Evolutionary conservation across 1,284 basidiomycete species (phyloP).

Genomic region (Ustilago nuda): DNA sequence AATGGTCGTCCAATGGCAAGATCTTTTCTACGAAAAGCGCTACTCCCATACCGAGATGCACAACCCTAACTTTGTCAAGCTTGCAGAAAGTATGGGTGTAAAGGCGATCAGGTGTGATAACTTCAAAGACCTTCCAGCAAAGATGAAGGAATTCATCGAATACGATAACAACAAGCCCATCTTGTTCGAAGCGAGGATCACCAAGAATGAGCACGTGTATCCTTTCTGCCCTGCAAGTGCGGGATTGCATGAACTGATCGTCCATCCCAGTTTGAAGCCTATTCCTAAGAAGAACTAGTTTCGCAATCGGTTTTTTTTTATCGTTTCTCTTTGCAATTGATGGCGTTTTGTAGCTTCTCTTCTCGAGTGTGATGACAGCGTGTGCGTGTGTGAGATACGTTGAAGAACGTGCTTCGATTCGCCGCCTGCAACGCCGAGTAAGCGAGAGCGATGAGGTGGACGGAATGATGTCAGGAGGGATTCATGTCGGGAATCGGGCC

Average conservation of each 20-base stretch:
- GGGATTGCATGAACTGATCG: slow-evolving; percentile 82
- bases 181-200: slow-evolving; percentile 88
- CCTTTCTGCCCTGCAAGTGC: slow-evolving; percentile 92
- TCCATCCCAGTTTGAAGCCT: slow-evolving; percentile 54
- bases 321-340: neutral
- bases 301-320: neutral
- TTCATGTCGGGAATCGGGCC: neutral
- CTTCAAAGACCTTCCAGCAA: slow-evolving; percentile 82
- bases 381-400: neutral
- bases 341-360: neutral
- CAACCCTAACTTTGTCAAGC: slow-evolving; percentile 91
- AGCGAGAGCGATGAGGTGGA: neutral
- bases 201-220: slow-evolving; percentile 91
- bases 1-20: slow-evolving; percentile 99
- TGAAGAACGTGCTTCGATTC: neutral
- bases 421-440: neutral
- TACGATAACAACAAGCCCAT: slow-evolving; percentile 88
- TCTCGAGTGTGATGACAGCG: neutral
- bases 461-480: neutral
- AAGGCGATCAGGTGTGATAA: slow-evolving; percentile 84
- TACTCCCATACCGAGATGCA: slow-evolving; percentile 94
- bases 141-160: slow-evolving; percentile 99
- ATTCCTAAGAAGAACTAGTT: slow-evolving; percentile 30
- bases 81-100: slow-evolving; percentile 89
- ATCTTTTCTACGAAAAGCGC: slow-evolving; percentile 93